A percentile compares a stretch with the other conserved stretches of the same genome.
These are phyloP conservation scores for Xerocomus spinulosus DNA, from an alignment of 768 basidiomycete species.

Conservation along the genomic window DNA sequence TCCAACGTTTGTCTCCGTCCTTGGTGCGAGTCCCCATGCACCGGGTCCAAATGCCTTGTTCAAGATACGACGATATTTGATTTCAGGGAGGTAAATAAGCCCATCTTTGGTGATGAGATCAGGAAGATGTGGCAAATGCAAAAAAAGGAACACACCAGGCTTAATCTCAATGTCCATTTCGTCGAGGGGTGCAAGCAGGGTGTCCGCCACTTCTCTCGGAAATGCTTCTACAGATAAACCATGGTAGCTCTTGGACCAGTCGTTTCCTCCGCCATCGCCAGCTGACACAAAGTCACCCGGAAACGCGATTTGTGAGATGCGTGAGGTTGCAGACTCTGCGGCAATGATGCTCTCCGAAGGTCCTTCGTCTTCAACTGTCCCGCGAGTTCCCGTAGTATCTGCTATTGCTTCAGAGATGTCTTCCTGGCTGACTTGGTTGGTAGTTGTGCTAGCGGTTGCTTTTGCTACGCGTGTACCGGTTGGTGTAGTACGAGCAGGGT, in stretches of 20 bases:
- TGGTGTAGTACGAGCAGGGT: constrained; percentile 21
- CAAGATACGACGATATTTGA: constrained; percentile 88
- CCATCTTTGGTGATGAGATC: constrained; percentile 55
- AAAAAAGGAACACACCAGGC: constrained; percentile 55
- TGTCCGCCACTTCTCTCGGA: constrained; percentile 63
- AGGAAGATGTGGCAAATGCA: not conserved
- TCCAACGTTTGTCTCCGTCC: constrained; percentile 86
- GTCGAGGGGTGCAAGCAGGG: constrained; percentile 71
- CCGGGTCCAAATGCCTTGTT: constrained; percentile 96
- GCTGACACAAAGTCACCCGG: constrained; percentile 26
- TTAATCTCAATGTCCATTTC: constrained; percentile 87
- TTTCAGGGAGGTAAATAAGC: constrained; percentile 91
- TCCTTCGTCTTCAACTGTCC: constrained; percentile 11
- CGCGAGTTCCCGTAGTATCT: constrained; percentile 13
- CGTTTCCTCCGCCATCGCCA: constrained; percentile 36
- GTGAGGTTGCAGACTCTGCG: constrained; percentile 7
- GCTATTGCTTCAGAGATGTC: constrained; percentile 19
- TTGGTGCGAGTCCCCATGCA: constrained; percentile 93
- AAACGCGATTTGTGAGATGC: constrained; percentile 20
- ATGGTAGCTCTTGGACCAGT: constrained; percentile 88
- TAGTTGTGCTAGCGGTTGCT: constrained; percentile 31
- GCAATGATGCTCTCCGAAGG: constrained; percentile 14
- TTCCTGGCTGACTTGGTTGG: constrained; percentile 18
- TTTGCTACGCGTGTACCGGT: constrained; percentile 21
- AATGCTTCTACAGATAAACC: constrained; percentile 80